phyloP scores from a whole-genome alignment of 2,329 filamentous ascomycete species.

The Trichoderma koningiopsis region DNA sequence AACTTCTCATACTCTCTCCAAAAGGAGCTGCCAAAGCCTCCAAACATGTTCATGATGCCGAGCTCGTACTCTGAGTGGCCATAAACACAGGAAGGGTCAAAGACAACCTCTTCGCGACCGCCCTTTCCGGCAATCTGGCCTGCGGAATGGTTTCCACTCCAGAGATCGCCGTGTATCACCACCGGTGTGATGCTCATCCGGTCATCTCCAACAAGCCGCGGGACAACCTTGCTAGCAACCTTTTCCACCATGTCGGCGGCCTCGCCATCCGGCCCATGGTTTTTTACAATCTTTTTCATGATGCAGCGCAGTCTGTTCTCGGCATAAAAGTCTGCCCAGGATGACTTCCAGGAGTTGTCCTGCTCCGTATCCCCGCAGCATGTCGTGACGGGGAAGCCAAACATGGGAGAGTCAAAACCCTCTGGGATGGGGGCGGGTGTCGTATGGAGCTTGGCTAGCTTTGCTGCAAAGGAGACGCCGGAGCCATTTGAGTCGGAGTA shows the following conservation, averaged over 20 bases:
- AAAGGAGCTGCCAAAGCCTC: slow-evolving; percentile 74
- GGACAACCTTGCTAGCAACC: slow-evolving; percentile 68
- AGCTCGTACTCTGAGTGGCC: slow-evolving; percentile 88
- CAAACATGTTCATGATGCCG: slow-evolving; percentile 97
- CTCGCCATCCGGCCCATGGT: slow-evolving; percentile 66
- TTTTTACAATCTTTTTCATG: slow-evolving; percentile 55
- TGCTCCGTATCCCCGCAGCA: slow-evolving; percentile 86
- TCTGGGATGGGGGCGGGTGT: slow-evolving; percentile 69
- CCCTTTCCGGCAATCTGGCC: slow-evolving; percentile 62
- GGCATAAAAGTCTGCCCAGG: slow-evolving; percentile 86
- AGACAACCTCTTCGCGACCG: slow-evolving; percentile 72
- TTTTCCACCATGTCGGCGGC: slow-evolving; percentile 65
- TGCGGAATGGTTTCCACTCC: slow-evolving; percentile 78
- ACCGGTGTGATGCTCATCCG: slow-evolving; percentile 71
- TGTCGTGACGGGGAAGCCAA: slow-evolving; percentile 82
- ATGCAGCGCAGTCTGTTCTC: slow-evolving; percentile 72
- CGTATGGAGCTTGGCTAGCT: slow-evolving; percentile 77
- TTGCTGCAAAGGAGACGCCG: slow-evolving; percentile 65
- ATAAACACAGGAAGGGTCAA: slow-evolving; percentile 79
- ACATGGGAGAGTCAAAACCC: slow-evolving; percentile 62
- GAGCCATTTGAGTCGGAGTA: slow-evolving; percentile 47
- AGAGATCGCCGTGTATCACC: slow-evolving; percentile 88
- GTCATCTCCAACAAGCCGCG: slow-evolving; percentile 69
- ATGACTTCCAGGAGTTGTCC: slow-evolving; percentile 70
- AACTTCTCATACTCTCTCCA: slow-evolving; percentile 75